A percentile compares a stretch with the other conserved stretches of the same genome.
Evolutionary conservation across 768 basidiomycete species (phyloP).

Genomic region (Kwoniella heveanensis): DNA sequence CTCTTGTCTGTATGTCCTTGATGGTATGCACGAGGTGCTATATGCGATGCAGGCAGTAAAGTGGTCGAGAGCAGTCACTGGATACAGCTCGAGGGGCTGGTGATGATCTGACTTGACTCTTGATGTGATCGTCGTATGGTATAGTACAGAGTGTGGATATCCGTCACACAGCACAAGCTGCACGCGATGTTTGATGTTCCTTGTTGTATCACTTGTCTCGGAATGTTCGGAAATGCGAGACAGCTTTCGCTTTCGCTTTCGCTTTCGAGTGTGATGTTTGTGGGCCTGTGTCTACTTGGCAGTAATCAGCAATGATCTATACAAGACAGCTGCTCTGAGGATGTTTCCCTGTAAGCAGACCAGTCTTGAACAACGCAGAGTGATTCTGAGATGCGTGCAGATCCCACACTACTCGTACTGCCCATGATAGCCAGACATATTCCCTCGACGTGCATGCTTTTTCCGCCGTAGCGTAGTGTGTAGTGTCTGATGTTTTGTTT

Average conservation of each 20-base stretch:
- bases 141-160: not conserved
- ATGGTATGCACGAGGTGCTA: too few species aligned
- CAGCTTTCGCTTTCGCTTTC: too few species aligned
- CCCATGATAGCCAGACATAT: too few species aligned
- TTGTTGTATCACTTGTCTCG: constrained; percentile 1
- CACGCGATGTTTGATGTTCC: constrained; percentile 1
- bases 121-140: not conserved
- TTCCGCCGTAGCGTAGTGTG: not conserved
- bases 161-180: not conserved
- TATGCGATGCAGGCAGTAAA: not conserved
- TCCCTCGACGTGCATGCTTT: constrained; percentile 1
- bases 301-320: not conserved
- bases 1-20: too few species aligned
- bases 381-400: too few species aligned
- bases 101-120: too few species aligned
- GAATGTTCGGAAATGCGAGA: not conserved
- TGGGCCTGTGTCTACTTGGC: too few species aligned
- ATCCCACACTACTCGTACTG: too few species aligned
- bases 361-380: too few species aligned
- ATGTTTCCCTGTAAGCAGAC: not conserved
- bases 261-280: too few species aligned
- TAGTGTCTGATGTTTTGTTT: not conserved
- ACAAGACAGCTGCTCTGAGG: not conserved
- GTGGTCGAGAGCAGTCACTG: not conserved
- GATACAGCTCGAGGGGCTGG: not conserved